Evolutionary conservation across 257 asterid genomes (phyloP).

Genomic region (Lithospermum erythrorhizon): DNA sequence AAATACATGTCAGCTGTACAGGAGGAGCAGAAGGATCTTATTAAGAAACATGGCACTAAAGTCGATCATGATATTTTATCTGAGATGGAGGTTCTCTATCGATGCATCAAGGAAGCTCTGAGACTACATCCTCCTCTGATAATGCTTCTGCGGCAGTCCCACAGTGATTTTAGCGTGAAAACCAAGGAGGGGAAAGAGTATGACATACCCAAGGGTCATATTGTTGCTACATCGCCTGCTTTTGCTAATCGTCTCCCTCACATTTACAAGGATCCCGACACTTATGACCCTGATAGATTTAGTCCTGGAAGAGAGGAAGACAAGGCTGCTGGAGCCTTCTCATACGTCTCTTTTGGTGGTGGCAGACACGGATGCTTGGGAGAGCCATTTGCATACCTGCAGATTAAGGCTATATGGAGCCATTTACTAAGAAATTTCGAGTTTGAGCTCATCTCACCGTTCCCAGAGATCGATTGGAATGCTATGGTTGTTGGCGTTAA

Average conservation of each 20-base stretch:
- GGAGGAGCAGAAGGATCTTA: constrained; percentile 62
- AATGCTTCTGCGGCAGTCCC: constrained; percentile 84
- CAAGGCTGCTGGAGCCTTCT: constrained; percentile 82
- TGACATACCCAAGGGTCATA: constrained; percentile 41
- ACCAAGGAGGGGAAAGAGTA: constrained; percentile 71
- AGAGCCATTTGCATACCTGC: constrained; percentile 92
- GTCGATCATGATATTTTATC: constrained; percentile 78
- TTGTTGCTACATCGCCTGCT: constrained; percentile 27
- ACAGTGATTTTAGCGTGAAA: constrained; percentile 65
- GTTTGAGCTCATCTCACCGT: constrained; percentile 38
- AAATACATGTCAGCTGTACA: constrained; percentile 62
- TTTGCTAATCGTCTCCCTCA: constrained; percentile 40
- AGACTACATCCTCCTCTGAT: constrained; percentile 94
- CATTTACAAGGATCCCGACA: constrained; percentile 58
- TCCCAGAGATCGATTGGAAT: constrained; percentile 49
- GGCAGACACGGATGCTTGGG: constrained; percentile 96
- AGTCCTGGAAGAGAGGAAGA: constrained; percentile 85
- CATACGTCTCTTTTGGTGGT: constrained; percentile 88
- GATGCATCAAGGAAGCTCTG: constrained; percentile 80
- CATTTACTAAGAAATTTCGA: constrained; percentile 82
- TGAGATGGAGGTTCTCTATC: constrained; percentile 75
- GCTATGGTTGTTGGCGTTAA: constrained; percentile 54
- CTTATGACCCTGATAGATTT: constrained; percentile 79
- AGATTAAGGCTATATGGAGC: constrained; percentile 93
- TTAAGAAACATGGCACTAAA: constrained; percentile 55